Evolutionary conservation across 768 basidiomycete species (phyloP).

Genomic region (Hericium alpestre): DNA sequence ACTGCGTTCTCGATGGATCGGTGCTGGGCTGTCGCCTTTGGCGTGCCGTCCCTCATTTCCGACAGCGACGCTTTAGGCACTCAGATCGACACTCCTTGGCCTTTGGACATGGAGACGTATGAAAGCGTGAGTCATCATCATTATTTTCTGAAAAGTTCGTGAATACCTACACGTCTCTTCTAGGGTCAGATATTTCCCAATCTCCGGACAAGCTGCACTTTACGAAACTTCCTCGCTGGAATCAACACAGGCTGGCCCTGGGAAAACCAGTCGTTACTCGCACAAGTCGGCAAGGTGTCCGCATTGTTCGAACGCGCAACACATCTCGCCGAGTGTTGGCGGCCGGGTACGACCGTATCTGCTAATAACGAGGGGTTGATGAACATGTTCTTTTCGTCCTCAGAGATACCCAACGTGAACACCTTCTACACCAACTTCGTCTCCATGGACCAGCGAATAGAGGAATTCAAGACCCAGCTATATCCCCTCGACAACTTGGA

Average conservation of each 20-base stretch:
- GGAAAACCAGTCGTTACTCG: constrained; percentile 26
- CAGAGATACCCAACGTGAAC: constrained; percentile 9
- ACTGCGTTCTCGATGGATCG: constrained; percentile 49
- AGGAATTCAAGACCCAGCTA: constrained; percentile 18
- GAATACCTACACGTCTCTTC: constrained; percentile 19
- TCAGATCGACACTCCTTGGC: constrained; percentile 30
- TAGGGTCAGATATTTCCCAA: constrained; percentile 37
- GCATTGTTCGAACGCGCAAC: constrained; percentile 50
- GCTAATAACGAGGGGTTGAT: not conserved
- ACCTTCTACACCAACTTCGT: constrained; percentile 17
- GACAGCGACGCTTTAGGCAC: constrained; percentile 36
- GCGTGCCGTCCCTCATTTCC: constrained; percentile 41
- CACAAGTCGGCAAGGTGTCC: constrained; percentile 42
- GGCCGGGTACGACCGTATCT: constrained; percentile 16
- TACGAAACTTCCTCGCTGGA: constrained; percentile 37
- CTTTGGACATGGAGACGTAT: constrained; percentile 23
- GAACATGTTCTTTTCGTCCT: not conserved
- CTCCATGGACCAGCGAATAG: constrained; percentile 21
- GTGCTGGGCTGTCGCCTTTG: constrained; percentile 41
- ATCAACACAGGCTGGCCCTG: constrained; percentile 22
- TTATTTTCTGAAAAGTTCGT: constrained; percentile 13
- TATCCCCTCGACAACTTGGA: constrained; percentile 11
- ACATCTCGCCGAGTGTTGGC: constrained; percentile 34
- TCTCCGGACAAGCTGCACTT: constrained; percentile 35
- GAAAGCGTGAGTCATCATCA: not conserved